These are phyloP conservation scores for Porcisia deanei DNA, from an alignment of 208 protist genomes.

Conservation along the genomic window DNA sequence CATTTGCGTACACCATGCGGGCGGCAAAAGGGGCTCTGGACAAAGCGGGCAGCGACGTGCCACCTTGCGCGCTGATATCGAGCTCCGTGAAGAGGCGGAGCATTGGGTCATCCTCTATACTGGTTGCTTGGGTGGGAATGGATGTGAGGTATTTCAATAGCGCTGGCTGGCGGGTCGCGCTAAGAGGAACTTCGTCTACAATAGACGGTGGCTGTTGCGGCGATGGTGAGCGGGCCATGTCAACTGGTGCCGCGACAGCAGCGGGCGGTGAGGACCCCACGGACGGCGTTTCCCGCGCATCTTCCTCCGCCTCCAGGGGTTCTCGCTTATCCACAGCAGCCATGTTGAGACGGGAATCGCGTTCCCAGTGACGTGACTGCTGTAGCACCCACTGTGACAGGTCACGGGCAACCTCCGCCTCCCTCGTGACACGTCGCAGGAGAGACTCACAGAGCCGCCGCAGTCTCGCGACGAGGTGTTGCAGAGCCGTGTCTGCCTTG, in stretches of 20 bases:
- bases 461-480: conserved; percentile 41
- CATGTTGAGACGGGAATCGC: conserved; percentile 16
- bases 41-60: neutral
- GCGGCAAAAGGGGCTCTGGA: neutral
- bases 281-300: neutral
- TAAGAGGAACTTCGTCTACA: conserved; percentile 33
- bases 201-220: conserved; percentile 15
- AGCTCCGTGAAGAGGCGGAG: conserved; percentile 7
- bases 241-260: neutral
- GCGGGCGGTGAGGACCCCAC: conserved; percentile 3
- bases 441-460: conserved; percentile 45
- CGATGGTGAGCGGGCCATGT: conserved; percentile 14
- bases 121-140: neutral
- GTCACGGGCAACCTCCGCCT: conserved; percentile 43
- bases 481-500: conserved; percentile 8
- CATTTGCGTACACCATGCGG: neutral
- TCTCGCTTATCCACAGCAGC: neutral
- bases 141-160: conserved; percentile 2
- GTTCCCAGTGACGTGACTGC: conserved; percentile 32
- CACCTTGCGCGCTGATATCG: neutral
- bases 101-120: neutral
- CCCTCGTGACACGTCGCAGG: conserved; percentile 34
- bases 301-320: conserved; percentile 15
- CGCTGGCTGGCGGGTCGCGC: conserved; percentile 27
- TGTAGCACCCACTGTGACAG: conserved; percentile 65